Base-by-base conservation (phyloP, 495 filamentous ascomycete species). In the Trichoderma asperelloides region DNA sequence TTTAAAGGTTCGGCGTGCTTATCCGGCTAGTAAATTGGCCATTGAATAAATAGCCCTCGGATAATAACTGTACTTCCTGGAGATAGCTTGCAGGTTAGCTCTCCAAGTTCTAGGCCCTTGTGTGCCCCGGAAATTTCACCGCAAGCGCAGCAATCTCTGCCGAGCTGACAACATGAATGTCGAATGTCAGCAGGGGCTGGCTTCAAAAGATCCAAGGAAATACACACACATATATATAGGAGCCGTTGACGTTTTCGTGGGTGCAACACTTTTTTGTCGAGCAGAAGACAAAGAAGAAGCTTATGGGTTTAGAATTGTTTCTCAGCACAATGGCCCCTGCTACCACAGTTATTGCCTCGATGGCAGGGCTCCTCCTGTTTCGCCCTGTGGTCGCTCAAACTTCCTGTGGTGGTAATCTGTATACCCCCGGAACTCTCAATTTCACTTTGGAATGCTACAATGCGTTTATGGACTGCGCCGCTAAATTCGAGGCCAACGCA, bases 391-490 rank as follows among this genome's bases (percentile, higher is more conserved):
- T 21, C 13, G 68, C 66, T 27, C 68, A 70, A 57, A 63, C 49
- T 18, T 37, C 65, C 9, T 70, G 68, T 28, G 68, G 68, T 37
- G 68, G 68, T 23, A 57, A 27, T 30, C 43, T 63, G 3, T 70
- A 68, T 40, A 57, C 66, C 12, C 68, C 68, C 2, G 68, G 68
- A 33, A 63, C 68, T 13, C 49, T 68, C 12, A 70, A 70, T 27
- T 70, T 70, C 51, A 70, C 68, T 30, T n/a, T 28, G 40, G 66
- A 68, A 55, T 70, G 68, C 66, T 64, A 41, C 18, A 60, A 70
- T 28, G 64, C 68, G 2, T 49, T 63, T 65, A 41, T 57, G 62
- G 47, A 68, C 37, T 70, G 68, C 45, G 64, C 39, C 25, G 62
- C 40, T 2, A 66, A 68, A 25, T 70, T 70, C 60, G 68, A 37